Base-by-base conservation (phyloP, 1,284 basidiomycete genomes). In the Xerocomus nothofagi region DNA sequence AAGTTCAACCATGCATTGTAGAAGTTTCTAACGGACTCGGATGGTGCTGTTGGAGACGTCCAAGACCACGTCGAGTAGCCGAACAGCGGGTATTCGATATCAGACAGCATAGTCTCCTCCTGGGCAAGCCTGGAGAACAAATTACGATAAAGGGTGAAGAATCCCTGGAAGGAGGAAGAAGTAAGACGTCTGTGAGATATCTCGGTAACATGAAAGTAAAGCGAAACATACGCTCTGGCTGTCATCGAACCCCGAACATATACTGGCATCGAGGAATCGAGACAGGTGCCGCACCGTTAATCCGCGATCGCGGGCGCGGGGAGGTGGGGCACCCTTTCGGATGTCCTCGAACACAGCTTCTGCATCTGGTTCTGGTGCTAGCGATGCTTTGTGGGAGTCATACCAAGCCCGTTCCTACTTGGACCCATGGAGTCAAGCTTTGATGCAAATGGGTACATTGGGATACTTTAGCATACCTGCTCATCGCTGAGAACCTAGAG, bases 351-450 rank as follows among this genome's bases (percentile, higher is more conserved):
- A 92, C 5, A 95, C 82, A 10, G 82, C 84, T 49, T 87, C 79
- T 18, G 82, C 88, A 66, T 95, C 93, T 34, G 89, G 86, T 59
- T 91, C 88, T 2, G 91, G 89, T 11, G 79, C 77, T 8, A 93
- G 76, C n/a, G 89, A 88, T 29, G 92, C 87, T 39, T 91, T 82
- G 68, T 98, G 95, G n/a, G 86, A 86, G 68, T 99, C 96, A 68
- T 99, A 99, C 91, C 95, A 99, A 36, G 96, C 94, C 55, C 96
- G 79, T 78, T 99, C 95, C 91, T 94, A 80, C 73, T 77, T 74
- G 63, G 61, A 55, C 52, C 24, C 57, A 57, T 12, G 36, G 7
- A 24, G 51, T 68, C 47, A 69, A 51, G 40, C 34, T 43, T 39
- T 33, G 29, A n/a, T 23, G 34, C 21, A 7, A 17, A 33, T 18